A percentile compares a stretch with the other conserved stretches of the same genome.
phyloP scores from a whole-genome alignment of 805 yeast genomes.

The Candida suzukii region DNA sequence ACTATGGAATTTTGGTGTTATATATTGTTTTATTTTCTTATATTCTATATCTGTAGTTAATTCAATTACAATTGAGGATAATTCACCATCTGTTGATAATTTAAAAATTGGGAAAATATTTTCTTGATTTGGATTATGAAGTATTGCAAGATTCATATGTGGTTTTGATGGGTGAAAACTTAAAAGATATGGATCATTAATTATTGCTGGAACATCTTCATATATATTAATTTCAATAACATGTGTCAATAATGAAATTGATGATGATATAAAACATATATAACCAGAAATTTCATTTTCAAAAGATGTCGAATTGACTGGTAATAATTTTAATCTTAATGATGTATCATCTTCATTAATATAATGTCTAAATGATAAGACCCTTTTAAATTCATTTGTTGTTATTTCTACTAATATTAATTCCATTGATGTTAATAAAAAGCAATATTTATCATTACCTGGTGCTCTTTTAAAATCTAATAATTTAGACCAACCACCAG shows the following conservation, averaged over 20 bases:
- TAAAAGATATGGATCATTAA: slow-evolving; percentile 18
- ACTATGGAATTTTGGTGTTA: background rate
- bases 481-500: slow-evolving; percentile 47
- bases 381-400: slow-evolving; percentile 31
- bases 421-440: slow-evolving; percentile 62
- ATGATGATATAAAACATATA: slow-evolving; percentile 25
- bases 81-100: background rate
- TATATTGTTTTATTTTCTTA: background rate
- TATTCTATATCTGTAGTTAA: background rate
- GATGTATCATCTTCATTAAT: slow-evolving; percentile 50
- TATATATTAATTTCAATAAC: slow-evolving; percentile 22
- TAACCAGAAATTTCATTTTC: slow-evolving; percentile 3
- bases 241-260: slow-evolving; percentile 22
- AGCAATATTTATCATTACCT: slow-evolving; percentile 27
- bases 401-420: slow-evolving; percentile 42
- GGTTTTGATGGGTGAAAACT: slow-evolving; percentile 11
- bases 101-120: background rate
- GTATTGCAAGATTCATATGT: background rate
- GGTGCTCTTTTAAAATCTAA: slow-evolving; percentile 33
- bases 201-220: slow-evolving; percentile 11
- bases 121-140: background rate
- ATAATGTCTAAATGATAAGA: slow-evolving; percentile 70
- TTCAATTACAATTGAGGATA: background rate
- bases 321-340: slow-evolving; percentile 30
- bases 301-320: slow-evolving; percentile 1